Conservation (phyloP, 768 basidiomycete genomes). For the Podaxis sp. region DNA sequence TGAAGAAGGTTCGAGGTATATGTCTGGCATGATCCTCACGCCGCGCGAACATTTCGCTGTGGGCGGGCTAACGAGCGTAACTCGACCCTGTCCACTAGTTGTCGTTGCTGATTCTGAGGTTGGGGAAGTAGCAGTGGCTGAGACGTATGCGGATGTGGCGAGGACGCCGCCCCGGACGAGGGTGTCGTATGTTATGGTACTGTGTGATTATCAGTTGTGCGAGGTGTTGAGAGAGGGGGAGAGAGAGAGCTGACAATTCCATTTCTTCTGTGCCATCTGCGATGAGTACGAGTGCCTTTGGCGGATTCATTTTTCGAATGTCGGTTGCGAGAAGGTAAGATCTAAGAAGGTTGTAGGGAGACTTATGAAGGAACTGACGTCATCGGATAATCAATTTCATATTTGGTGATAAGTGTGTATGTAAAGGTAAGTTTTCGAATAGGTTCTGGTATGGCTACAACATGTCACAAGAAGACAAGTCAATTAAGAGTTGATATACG, state of each 20-base stretch:
- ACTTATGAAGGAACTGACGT: neutral
- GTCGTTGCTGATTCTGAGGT: neutral
- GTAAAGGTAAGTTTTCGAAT: too few species aligned
- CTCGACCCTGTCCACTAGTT: neutral
- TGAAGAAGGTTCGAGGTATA: conserved; percentile 42
- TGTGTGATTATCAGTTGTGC: conserved; percentile 26
- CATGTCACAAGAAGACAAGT: neutral
- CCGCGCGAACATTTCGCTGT: conserved; percentile 70
- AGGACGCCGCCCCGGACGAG: conserved; percentile 73
- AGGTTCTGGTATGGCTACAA: conserved; percentile 10
- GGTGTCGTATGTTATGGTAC: conserved; percentile 80
- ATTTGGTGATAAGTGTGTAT: neutral
- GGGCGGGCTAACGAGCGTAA: conserved; percentile 34
- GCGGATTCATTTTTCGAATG: conserved; percentile 23
- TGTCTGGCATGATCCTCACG: conserved; percentile 70
- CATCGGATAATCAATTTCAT: neutral
- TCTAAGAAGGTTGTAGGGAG: neutral
- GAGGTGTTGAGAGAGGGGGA: neutral
- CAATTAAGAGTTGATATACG: neutral
- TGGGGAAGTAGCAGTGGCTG: conserved; percentile 14
- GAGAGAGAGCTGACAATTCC: conserved; percentile 65
- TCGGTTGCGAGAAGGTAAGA: neutral
- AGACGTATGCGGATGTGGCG: conserved; percentile 65
- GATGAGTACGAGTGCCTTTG: conserved; percentile 69
- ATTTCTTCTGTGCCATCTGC: conserved; percentile 88